These are phyloP conservation scores for Inonotus hispidus DNA, from an alignment of 1,284 basidiomycete species.

Conservation along the genomic window DNA sequence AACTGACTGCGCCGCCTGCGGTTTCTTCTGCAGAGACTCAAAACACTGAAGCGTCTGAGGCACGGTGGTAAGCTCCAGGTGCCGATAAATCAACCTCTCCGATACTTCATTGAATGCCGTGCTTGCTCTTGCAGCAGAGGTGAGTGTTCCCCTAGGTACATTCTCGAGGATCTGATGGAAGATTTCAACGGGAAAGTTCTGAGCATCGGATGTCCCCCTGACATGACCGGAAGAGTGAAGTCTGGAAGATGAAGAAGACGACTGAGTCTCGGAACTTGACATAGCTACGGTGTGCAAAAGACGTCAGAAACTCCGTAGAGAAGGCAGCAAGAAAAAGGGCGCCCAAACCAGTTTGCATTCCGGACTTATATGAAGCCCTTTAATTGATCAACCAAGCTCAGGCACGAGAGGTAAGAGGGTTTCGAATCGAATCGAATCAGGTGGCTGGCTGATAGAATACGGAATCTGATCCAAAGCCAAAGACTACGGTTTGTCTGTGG, in stretches of 20 bases:
- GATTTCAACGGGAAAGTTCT: constrained; percentile 13
- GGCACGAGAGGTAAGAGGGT: constrained; percentile 4
- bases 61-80: constrained; percentile 14
- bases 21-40: constrained; percentile 10
- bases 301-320: background rate
- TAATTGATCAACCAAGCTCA: constrained; percentile 1
- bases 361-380: background rate
- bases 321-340: background rate
- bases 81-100: constrained; percentile 16
- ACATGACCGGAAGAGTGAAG: background rate
- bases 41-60: constrained; percentile 16
- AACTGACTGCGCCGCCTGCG: constrained; percentile 13
- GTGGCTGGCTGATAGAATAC: constrained; percentile 4
- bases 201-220: background rate
- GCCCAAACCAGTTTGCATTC: background rate
- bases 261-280: background rate
- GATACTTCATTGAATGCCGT: constrained; percentile 16
- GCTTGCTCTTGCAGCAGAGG: constrained; percentile 13
- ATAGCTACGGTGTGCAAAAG: background rate
- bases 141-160: constrained; percentile 10
- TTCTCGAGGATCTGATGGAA: constrained; percentile 18
- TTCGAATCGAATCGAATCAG: too few species aligned
- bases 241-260: background rate
- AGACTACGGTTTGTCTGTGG: background rate
- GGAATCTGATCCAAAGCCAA: background rate